Evolutionary conservation across 1,284 basidiomycete species (phyloP).

Genomic region (Phenoliferia sp.): DNA sequence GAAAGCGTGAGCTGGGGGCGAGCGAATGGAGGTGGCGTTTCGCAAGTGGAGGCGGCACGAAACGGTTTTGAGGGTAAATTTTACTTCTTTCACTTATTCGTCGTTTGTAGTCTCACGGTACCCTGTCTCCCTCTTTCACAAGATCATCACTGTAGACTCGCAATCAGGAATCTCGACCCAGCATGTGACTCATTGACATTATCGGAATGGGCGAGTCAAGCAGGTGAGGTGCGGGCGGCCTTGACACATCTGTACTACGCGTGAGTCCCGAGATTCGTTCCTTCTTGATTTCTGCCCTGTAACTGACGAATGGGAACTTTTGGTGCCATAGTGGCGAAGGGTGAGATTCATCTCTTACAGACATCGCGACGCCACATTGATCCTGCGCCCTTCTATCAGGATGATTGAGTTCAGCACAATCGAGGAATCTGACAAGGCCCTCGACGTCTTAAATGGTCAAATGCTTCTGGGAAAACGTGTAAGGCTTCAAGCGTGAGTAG

Average conservation of each 20-base stretch:
- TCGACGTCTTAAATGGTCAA: too few relatives aligned
- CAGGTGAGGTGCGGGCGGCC: background rate
- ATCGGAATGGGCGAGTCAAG: background rate
- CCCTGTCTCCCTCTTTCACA: too few relatives aligned
- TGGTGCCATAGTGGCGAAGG: background rate
- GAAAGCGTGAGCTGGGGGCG: background rate
- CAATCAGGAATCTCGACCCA: background rate
- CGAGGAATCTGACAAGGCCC: too few relatives aligned
- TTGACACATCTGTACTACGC: background rate
- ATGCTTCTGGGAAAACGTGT: too few relatives aligned
- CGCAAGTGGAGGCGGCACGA: background rate
- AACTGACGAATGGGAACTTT: background rate
- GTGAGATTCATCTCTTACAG: background rate
- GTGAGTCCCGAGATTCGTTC: background rate
- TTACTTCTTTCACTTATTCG: background rate
- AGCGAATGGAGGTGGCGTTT: background rate
- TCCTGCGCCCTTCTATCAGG: background rate
- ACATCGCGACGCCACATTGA: background rate
- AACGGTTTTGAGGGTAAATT: background rate
- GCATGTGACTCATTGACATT: background rate
- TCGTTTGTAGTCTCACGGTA: too few relatives aligned
- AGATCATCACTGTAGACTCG: background rate
- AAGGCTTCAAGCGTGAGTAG: too few relatives aligned
- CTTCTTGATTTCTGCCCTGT: background rate
- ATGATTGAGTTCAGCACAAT: background rate